Evolutionary conservation across 108 stramenopile genomes (phyloP), one percentile per base, ranked within the genome.

Genomic region (Skeletonema grethae): DNA sequence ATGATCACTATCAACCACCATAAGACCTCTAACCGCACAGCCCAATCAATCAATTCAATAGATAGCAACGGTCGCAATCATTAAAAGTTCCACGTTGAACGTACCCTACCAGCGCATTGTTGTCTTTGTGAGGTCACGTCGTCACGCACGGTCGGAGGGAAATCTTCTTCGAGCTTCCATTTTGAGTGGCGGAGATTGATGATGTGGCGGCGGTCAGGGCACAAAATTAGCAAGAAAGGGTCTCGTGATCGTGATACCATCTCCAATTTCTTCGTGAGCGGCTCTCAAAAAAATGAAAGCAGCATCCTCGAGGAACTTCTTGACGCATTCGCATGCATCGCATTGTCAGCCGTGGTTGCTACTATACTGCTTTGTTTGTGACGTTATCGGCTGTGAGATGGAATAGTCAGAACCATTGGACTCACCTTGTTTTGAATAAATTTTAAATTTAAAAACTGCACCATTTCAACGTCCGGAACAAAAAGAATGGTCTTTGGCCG

Each of bases 21-120:
- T 43, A n/a, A 1, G 7, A 34, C 32, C 7, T 5, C 32, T 34
- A 34, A 34, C 32, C 41, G 41, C 41, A 13, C 41, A n/a, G 41
- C 15, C 41, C 41, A 43, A 43, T n/a, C 41, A 43, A 43, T n/a
- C 15, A 4, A 43, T n/a, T n/a, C 41, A 43, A 43, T 43, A n/a
- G 15, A 43, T 43, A n/a, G 15, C 41, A 43, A 43, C 41, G 41
- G 41, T 38, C 41, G 4, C 41, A n/a, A 43, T 3, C 22, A 53
- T n/a, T 2, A 11, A 53, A 8, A 53, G 50, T 53, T 53, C 50
- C 50, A 53, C 50, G 50, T 22, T 22, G 50, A 53, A 53, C 50
- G 50, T 53, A 22, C 50, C 50, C 5, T 53, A 53, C 50, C 50
- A 53, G 50, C 46, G 46, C 50, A 53, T 53, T 53, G 50, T 53